phyloP scores from a whole-genome alignment of 2,329 filamentous ascomycete genomes.

The Daldinia sp. region DNA sequence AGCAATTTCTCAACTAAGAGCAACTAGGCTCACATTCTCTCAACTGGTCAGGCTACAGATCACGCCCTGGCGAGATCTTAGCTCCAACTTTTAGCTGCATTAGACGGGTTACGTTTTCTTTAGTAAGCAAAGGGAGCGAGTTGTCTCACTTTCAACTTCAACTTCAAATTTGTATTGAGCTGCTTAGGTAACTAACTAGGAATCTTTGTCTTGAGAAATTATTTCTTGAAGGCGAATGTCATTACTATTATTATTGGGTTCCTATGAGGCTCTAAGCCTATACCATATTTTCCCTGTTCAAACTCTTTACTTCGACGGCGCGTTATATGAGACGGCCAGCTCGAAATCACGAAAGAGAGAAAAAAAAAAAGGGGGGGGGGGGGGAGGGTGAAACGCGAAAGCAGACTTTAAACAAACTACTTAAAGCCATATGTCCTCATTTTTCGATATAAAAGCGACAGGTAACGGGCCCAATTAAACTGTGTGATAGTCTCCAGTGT shows the following conservation, averaged over 20 bases:
- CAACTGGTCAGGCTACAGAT: not conserved
- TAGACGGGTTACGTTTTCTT: not conserved
- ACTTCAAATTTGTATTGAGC: not conserved
- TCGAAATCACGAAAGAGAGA: not conserved
- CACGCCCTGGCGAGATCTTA: not conserved
- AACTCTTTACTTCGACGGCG: not conserved
- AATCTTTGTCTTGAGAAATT: not conserved
- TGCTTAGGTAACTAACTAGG: not conserved
- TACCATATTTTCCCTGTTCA: not conserved
- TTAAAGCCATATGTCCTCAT: not conserved
- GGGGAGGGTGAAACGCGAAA: too few relatives aligned
- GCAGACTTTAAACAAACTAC: too few relatives aligned
- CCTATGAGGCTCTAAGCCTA: not conserved
- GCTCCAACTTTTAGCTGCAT: slow-evolving; percentile 1
- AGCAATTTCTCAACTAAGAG: not conserved
- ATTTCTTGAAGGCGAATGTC: not conserved
- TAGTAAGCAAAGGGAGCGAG: not conserved
- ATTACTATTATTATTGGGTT: not conserved
- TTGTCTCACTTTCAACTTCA: not conserved
- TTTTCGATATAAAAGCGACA: too few relatives aligned
- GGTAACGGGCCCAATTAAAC: not conserved
- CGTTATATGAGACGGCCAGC: not conserved
- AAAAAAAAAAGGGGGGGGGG: too few relatives aligned
- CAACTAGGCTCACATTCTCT: not conserved
- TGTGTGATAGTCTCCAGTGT: not conserved